A percentile compares a stretch with the other conserved stretches of the same genome.
Evolutionary conservation across 805 yeast genomes (phyloP).

Genomic region (Ogataea pini): DNA sequence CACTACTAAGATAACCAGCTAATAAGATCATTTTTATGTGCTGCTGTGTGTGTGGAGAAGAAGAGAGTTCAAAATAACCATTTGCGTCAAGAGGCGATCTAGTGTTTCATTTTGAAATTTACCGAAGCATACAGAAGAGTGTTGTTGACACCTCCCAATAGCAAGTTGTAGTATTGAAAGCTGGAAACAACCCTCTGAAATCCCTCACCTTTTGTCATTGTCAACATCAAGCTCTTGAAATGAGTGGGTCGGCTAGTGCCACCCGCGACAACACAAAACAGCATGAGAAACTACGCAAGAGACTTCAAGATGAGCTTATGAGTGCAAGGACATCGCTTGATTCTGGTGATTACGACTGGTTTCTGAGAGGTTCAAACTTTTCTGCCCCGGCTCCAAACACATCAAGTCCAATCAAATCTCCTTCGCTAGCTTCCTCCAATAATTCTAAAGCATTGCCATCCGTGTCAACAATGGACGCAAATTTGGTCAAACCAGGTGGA

Average conservation of each 20-base stretch:
- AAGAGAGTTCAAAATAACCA: neutral
- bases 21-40: constrained; percentile 1
- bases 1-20: constrained; percentile 4
- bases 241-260: constrained; percentile 15
- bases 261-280: constrained; percentile 22
- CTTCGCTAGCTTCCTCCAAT: constrained; percentile 26
- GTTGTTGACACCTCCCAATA: neutral
- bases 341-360: constrained; percentile 35
- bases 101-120: neutral
- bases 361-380: constrained; percentile 25
- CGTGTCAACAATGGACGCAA: constrained; percentile 22
- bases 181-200: no score
- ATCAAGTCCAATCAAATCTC: constrained; percentile 28
- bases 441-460: constrained; percentile 32
- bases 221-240: neutral
- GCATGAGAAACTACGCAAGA: constrained; percentile 31
- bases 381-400: constrained; percentile 10
- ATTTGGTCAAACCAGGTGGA: constrained; percentile 4
- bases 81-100: no score
- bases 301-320: constrained; percentile 33
- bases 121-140: neutral
- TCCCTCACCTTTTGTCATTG: no score
- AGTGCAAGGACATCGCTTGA: constrained; percentile 23
- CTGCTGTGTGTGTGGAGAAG: constrained; percentile 5
- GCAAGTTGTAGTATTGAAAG: neutral